Conservation (phyloP, 768 basidiomycete genomes). For the Trichaptum fuscoviolaceum region DNA sequence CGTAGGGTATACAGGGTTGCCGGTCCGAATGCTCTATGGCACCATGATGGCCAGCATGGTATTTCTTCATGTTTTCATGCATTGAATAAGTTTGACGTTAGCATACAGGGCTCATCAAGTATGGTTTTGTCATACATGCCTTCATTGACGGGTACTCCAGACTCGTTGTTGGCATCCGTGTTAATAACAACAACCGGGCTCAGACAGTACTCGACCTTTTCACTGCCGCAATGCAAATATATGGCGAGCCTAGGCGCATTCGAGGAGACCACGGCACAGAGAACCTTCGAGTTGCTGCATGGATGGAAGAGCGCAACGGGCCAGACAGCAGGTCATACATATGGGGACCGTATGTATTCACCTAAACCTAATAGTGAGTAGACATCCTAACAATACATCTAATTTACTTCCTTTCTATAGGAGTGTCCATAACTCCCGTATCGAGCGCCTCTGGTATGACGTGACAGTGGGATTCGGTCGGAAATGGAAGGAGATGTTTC, state of each 20-base stretch:
- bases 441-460: slow-evolving; percentile 19
- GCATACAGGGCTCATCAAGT: too few relatives aligned
- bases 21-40: too few relatives aligned
- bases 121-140: too few relatives aligned
- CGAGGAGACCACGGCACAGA: slow-evolving; percentile 19
- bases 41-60: too few relatives aligned
- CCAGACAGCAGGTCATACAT: slow-evolving; percentile 16
- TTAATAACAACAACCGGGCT: too few relatives aligned
- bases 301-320: slow-evolving; percentile 15
- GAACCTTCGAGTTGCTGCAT: slow-evolving; percentile 16
- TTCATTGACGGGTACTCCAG: too few relatives aligned
- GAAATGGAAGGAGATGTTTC: slow-evolving; percentile 11
- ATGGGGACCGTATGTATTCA: slow-evolving; percentile 17
- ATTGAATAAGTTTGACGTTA: too few relatives aligned
- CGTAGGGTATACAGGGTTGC: too few relatives aligned
- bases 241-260: slow-evolving; percentile 14
- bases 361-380: not conserved
- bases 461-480: slow-evolving; percentile 17
- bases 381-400: not conserved
- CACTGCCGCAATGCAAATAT: slow-evolving; percentile 8
- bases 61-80: too few relatives aligned
- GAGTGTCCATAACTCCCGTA: slow-evolving; percentile 18
- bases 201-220: slow-evolving; percentile 16
- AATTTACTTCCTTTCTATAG: slow-evolving; percentile 2
- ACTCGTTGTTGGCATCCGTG: too few relatives aligned